phyloP scores from a whole-genome alignment of 345 rosid genomes.

The Eucalyptus regnans region DNA sequence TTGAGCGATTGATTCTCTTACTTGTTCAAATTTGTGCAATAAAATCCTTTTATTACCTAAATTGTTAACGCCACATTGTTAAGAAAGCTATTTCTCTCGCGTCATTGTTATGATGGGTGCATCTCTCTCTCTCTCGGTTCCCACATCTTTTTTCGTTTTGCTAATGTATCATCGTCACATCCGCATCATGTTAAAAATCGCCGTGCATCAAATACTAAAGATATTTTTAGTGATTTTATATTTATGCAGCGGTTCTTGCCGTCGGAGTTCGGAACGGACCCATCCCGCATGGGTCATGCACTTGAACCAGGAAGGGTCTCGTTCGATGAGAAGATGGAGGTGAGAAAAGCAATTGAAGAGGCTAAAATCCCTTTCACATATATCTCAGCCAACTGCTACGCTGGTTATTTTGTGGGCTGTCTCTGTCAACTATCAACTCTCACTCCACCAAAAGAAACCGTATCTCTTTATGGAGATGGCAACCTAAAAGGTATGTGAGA shows the following conservation, averaged over 20 bases:
- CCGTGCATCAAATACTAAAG: not conserved
- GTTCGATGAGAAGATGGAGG: conserved; percentile 71
- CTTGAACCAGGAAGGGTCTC: conserved; percentile 67
- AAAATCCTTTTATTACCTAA: not conserved
- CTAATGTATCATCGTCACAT: not conserved
- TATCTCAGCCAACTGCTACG: conserved; percentile 67
- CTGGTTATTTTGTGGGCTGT: conserved; percentile 59
- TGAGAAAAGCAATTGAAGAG: conserved; percentile 66
- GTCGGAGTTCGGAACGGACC: conserved; percentile 87
- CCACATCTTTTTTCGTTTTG: not conserved
- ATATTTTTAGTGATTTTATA: not conserved
- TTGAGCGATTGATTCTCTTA: not conserved
- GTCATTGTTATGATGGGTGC: not conserved
- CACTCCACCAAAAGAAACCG: conserved; percentile 42
- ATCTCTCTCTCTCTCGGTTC: not conserved
- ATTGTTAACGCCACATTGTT: not conserved
- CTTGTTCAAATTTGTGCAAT: not conserved
- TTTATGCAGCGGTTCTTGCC: conserved; percentile 64
- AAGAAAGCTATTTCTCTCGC: not conserved
- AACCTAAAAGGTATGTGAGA: conserved; percentile 43
- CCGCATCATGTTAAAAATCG: not conserved
- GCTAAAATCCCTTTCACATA: conserved; percentile 70
- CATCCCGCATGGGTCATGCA: conserved; percentile 58
- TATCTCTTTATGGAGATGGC: conserved; percentile 56
- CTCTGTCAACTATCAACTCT: conserved; percentile 52